Evolutionary conservation across 306 rosid species (phyloP), one percentile per base, ranked within the genome.

Genomic region (Mimosa bimucronata): DNA sequence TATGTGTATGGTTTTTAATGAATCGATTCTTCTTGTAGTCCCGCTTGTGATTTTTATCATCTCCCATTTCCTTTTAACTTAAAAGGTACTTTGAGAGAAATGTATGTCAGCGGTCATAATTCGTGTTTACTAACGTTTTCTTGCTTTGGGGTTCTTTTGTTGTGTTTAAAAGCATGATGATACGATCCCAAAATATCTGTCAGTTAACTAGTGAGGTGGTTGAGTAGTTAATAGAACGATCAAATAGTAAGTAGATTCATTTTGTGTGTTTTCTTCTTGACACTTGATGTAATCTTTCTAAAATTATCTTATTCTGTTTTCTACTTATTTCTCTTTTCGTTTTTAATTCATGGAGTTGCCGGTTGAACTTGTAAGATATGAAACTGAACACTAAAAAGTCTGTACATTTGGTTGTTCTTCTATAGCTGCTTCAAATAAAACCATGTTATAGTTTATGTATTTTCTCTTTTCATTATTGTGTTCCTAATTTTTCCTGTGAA

Each of bases 341-440:
- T 55, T 7, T 55, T n/a, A 4, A 55, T 26, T 21, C 29, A 0
- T 21, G 62, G 62, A 23, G 28, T 21, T 55, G 62, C 62, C 19
- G 13, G 13, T n/a, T 55, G 52, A 67, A 67, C 50, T 38, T 5
- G 9, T 40, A 10, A n/a, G 23, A 9, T 67, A 9, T 67, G 52
- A 3, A 67, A 67, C 4, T 21, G 16, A 67, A 67, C 30, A 4
- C 28, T 55, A 21, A 2, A 16, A 38, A 9, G 38, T 29, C 55
- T 34, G 40, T 52, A 25, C n/a, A 23, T 53, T 34, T 65, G 66
- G 16, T 55, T 19, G 48, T 74, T 78, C 70, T 41, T 75, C 46
- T 3, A 67, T 26, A 8, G 53, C 64, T 81, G 50, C 28, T 74
- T 67, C 19, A 19, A 25, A n/a, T 2, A 10, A 40, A 67, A 40